Base-by-base conservation (phyloP, 1,284 basidiomycete genomes). In the Cryptococcus neoformans region DNA sequence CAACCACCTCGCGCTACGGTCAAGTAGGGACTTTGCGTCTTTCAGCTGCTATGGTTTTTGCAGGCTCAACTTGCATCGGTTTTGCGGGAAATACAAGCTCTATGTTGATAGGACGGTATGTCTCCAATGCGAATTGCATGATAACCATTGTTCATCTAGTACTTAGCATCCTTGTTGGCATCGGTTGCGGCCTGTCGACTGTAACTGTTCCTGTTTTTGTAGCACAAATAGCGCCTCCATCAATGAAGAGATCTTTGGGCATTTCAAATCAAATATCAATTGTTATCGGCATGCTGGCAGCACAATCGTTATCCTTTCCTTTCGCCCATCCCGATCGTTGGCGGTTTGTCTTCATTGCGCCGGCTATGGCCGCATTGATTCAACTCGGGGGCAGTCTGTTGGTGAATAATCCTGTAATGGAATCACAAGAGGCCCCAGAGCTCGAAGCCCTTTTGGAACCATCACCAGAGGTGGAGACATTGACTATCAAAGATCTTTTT, bases 181-280 rank as follows among this genome's bases (percentile, higher is more conserved):
- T 80, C 3, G 79, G 78, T 1, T 78, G 75, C 40, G 79, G 79
- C 5, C 63, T 80, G 1, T 73, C 73, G 2, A 77, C 79, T 0
- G 77, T 77, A 8, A 68, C 76, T 7, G 78, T 80, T 0, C 80
- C 80, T 0, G 62, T 79, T 39, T 77, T 74, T 49, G 69, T 80
- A 5, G 67, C 73, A 36, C 74, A 78, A 45, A 70, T 81, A 40
- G 77, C 79, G 1, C 80, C 80, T 0, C 53, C 73, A 0, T 37
- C 64, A 6, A 64, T 78, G 28, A 70, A 71, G 39, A 72, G 74
- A 11, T 70, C 75, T 3, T 63, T 80, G 16, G 80, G 80, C 0
- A 78, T 80, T 36, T 59, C 76, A 36, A 81, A 80, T 62, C 80
- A 78, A 59, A 62, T 76, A 14, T 72, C 68, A 53, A 78, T 78